A percentile compares a stretch with the other conserved stretches of the same genome.
Evolutionary conservation across 225 moss, liverwort and hornwort species (phyloP).

Genomic region (Marchantia polymorpha): DNA sequence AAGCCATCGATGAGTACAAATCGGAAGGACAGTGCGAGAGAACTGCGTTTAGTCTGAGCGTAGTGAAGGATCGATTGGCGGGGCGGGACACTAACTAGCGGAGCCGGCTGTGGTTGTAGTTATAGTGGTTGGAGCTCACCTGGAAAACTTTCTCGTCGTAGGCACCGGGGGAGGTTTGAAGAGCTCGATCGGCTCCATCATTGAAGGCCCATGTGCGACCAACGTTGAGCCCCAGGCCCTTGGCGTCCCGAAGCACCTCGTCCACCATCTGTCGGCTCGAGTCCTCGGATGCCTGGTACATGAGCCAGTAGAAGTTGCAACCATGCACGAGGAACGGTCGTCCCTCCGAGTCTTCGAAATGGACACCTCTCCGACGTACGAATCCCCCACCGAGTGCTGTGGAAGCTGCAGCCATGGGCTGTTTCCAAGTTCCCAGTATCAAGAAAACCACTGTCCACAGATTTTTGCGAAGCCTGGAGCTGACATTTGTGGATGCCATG

Average conservation of each 20-base stretch:
- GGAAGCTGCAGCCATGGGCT: background rate
- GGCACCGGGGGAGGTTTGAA: conserved; percentile 55
- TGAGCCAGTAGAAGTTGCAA: conserved; percentile 63
- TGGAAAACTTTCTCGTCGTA: conserved; percentile 54
- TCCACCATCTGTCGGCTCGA: conserved; percentile 33
- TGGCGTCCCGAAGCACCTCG: conserved; percentile 39
- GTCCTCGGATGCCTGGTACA: conserved; percentile 38
- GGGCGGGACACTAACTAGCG: too few relatives aligned
- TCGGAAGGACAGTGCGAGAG: too few relatives aligned
- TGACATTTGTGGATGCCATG: background rate
- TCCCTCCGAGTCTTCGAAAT: conserved; percentile 26
- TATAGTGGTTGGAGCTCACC: conserved; percentile 19
- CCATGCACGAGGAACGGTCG: conserved; percentile 51
- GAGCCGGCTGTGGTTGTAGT: too few relatives aligned
- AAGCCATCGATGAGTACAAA: background rate
- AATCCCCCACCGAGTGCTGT: conserved; percentile 1
- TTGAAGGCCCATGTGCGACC: conserved; percentile 72
- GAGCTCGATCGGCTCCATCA: conserved; percentile 46
- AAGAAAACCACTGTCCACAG: background rate
- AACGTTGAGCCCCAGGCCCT: conserved; percentile 49
- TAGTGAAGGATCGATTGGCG: background rate
- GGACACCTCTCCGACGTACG: conserved; percentile 13
- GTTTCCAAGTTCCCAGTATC: background rate
- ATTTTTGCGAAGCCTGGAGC: background rate
- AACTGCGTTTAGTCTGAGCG: too few relatives aligned